Percentiles rank a stretch among this genome's conserved stretches.
Conservation (phyloP, 2,329 filamentous ascomycete species). For the Ascosphaera apis region DNA sequence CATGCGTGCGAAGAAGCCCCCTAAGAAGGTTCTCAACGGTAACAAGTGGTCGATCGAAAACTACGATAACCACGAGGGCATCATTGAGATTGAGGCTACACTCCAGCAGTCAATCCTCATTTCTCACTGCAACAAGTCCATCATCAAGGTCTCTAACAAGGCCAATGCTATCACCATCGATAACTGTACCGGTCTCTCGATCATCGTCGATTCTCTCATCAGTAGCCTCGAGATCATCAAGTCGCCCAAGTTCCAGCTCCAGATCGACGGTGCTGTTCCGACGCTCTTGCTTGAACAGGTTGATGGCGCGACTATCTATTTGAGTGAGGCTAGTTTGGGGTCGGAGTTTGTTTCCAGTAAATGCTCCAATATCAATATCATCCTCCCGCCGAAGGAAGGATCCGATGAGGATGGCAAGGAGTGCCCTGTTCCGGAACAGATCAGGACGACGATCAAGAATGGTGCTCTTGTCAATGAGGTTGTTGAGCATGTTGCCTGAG, state of each 20-base stretch:
- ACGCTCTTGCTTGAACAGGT: slow-evolving; percentile 84
- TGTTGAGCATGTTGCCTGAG: slow-evolving; percentile 80
- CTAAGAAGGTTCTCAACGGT: slow-evolving; percentile 55
- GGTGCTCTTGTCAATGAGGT: slow-evolving; percentile 76
- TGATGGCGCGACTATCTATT: slow-evolving; percentile 70
- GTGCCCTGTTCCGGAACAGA: slow-evolving; percentile 69
- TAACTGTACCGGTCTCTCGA: slow-evolving; percentile 61
- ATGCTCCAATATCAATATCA: slow-evolving; percentile 66
- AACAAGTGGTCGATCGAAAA: slow-evolving; percentile 97
- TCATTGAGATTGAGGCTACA: slow-evolving; percentile 60
- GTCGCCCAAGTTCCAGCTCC: slow-evolving; percentile 79
- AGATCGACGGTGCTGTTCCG: slow-evolving; percentile 66
- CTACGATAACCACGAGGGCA: slow-evolving; percentile 51
- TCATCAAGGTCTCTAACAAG: slow-evolving; percentile 74
- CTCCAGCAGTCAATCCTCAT: slow-evolving; percentile 81
- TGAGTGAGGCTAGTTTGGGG: slow-evolving; percentile 52
- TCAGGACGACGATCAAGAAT: slow-evolving; percentile 56
- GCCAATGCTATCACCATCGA: slow-evolving; percentile 93
- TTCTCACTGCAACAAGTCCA: slow-evolving; percentile 73
- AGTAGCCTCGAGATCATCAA: slow-evolving; percentile 91
- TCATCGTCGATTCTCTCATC: slow-evolving; percentile 74
- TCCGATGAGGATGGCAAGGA: slow-evolving; percentile 66
- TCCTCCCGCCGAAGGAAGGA: slow-evolving; percentile 44
- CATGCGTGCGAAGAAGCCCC: slow-evolving; percentile 63
- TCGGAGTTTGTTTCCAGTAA: slow-evolving; percentile 84